phyloP scores from a whole-genome alignment of 176 grass and related monocot genomes.

The Oryza nivara region DNA sequence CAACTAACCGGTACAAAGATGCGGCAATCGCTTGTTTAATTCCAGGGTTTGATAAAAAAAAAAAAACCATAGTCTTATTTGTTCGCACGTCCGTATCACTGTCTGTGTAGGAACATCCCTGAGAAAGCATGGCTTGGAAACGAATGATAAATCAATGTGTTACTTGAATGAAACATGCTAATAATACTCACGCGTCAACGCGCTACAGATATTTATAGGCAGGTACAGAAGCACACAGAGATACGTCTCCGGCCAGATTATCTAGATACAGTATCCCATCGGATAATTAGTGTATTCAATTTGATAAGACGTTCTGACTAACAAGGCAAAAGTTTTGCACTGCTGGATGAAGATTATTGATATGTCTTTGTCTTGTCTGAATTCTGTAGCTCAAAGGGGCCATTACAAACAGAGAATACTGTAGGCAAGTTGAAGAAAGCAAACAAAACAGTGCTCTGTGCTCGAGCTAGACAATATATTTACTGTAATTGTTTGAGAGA shows the following conservation, averaged over 20 bases:
- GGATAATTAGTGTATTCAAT: background rate
- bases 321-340: background rate
- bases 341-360: background rate
- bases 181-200: conserved; percentile 35
- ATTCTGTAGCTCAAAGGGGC: background rate
- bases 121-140: background rate
- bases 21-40: background rate
- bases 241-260: background rate
- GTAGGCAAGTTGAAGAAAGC: background rate
- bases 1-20: conserved; percentile 13
- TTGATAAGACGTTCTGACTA: background rate
- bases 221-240: background rate
- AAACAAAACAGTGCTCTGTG: no score
- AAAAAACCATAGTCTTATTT: background rate
- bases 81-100: conserved; percentile 28
- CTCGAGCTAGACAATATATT: no score
- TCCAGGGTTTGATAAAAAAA: background rate
- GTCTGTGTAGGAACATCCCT: conserved; percentile 1
- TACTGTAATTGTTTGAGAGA: no score
- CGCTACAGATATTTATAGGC: background rate
- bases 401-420: background rate
- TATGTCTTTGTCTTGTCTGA: background rate
- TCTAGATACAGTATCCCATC: background rate
- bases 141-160: background rate
- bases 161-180: conserved; percentile 2